These are phyloP conservation scores for Auricularia sp. DNA, from an alignment of 768 basidiomycete genomes.

Conservation along the genomic window DNA sequence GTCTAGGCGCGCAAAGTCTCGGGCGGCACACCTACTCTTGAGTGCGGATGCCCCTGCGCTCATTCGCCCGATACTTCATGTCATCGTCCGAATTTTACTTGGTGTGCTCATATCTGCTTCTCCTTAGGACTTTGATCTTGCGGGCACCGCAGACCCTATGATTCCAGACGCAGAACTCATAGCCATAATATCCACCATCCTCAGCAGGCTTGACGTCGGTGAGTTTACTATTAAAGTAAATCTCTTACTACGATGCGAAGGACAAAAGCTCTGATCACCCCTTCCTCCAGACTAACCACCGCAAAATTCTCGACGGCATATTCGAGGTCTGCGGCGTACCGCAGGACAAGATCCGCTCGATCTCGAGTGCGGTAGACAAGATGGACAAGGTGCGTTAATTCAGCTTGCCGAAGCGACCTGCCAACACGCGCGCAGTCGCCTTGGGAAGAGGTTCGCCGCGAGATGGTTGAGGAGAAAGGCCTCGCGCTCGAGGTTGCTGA, in stretches of 20 bases:
- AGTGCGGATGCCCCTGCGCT: too few species aligned
- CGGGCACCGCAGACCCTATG: constrained; percentile 90
- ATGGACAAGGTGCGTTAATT: constrained; percentile 71
- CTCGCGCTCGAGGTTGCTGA: constrained; percentile 74
- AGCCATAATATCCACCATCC: constrained; percentile 68
- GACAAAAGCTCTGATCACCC: too few species aligned
- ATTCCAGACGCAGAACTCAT: constrained; percentile 92
- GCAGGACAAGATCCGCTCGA: constrained; percentile 75
- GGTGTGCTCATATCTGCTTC: too few species aligned
- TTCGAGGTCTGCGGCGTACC: constrained; percentile 96
- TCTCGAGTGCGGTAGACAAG: constrained; percentile 96
- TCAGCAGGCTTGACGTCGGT: constrained; percentile 78
- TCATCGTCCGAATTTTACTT: too few species aligned
- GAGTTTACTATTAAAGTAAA: constrained; percentile 87
- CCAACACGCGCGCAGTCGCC: too few species aligned
- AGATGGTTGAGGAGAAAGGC: constrained; percentile 96
- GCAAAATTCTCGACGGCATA: constrained; percentile 94
- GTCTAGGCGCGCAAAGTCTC: too few species aligned
- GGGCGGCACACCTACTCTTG: too few species aligned
- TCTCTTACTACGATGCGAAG: not conserved
- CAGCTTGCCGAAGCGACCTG: too few species aligned
- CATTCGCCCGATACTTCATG: too few species aligned
- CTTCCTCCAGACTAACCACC: constrained; percentile 69
- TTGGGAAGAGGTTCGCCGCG: constrained; percentile 87
- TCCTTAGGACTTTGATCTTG: constrained; percentile 85